These are phyloP conservation scores for Malbranchea cinnamomea DNA, from an alignment of 2,329 filamentous ascomycete species.

Conservation along the genomic window DNA sequence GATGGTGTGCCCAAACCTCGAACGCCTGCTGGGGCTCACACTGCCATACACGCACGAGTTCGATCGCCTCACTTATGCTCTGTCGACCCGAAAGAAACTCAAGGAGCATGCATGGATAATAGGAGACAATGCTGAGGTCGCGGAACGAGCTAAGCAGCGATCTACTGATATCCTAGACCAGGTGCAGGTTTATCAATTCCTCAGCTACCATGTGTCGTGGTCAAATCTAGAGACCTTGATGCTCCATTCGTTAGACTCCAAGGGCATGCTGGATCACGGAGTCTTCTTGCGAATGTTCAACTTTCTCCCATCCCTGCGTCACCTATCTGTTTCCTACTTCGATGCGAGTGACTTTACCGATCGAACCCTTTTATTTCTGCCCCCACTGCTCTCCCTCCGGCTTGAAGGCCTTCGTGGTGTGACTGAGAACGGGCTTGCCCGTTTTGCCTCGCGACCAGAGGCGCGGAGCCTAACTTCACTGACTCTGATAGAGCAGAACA, in stretches of 20 bases:
- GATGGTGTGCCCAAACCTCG: constrained; percentile 43
- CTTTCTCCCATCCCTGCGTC: constrained; percentile 36
- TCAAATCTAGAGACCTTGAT: constrained; percentile 38
- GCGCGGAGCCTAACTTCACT: constrained; percentile 33
- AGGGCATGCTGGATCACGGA: constrained; percentile 36
- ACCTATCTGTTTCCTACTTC: constrained; percentile 41
- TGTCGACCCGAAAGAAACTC: constrained; percentile 39
- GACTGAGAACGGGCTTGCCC: constrained; percentile 39
- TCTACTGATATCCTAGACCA: constrained; percentile 29
- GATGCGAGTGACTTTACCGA: constrained; percentile 40
- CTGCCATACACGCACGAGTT: constrained; percentile 39
- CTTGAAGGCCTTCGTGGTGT: constrained; percentile 41
- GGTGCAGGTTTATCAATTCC: constrained; percentile 34
- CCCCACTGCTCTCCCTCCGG: constrained; percentile 37
- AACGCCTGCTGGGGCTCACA: constrained; percentile 38
- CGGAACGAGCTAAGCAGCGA: constrained; percentile 20
- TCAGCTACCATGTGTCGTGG: constrained; percentile 39
- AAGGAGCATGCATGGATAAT: constrained; percentile 44
- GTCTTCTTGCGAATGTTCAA: constrained; percentile 39
- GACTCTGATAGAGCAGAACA: constrained; percentile 37
- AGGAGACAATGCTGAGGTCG: constrained; percentile 28
- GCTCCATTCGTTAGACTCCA: constrained; percentile 31
- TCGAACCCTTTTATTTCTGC: constrained; percentile 38
- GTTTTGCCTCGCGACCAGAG: constrained; percentile 34
- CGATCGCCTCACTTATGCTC: constrained; percentile 39